Conservation (phyloP, 495 filamentous ascomycete genomes). For the Trichoderma parareesei region DNA sequence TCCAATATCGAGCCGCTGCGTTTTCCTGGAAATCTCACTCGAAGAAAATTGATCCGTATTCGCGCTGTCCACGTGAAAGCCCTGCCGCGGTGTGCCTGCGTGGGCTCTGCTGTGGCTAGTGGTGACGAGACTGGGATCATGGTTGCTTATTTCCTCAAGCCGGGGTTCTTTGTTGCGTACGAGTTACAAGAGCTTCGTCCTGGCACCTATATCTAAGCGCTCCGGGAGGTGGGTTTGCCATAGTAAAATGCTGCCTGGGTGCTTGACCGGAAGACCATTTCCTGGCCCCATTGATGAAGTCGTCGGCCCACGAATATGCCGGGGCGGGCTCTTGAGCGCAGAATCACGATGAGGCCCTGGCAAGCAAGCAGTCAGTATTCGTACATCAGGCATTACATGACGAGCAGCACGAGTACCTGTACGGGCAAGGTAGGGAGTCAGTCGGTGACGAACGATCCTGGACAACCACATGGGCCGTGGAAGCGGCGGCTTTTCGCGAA, state of each 20-base stretch:
- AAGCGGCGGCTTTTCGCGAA: not conserved
- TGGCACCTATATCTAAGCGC: not conserved
- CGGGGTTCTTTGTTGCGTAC: not conserved
- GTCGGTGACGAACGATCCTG: not conserved
- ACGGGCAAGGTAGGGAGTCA: not conserved
- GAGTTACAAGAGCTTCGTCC: not conserved
- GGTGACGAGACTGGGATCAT: conserved; percentile 1
- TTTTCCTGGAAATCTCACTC: not conserved
- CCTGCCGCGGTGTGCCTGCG: not conserved
- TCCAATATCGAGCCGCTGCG: not conserved
- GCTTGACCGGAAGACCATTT: not conserved
- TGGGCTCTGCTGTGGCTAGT: not conserved
- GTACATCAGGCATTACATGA: too few species aligned
- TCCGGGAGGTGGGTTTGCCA: not conserved
- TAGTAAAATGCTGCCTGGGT: not conserved
- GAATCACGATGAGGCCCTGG: not conserved
- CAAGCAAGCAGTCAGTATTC: not conserved
- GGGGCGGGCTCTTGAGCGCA: not conserved
- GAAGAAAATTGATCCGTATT: not conserved
- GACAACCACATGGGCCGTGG: conserved; percentile 4
- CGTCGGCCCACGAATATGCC: not conserved
- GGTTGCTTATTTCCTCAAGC: conserved; percentile 1
- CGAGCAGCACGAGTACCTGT: not conserved
- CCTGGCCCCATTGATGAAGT: not conserved
- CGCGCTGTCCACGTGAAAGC: not conserved